Conservation (phyloP, 495 filamentous ascomycete genomes). For the Parmelia sp. region DNA sequence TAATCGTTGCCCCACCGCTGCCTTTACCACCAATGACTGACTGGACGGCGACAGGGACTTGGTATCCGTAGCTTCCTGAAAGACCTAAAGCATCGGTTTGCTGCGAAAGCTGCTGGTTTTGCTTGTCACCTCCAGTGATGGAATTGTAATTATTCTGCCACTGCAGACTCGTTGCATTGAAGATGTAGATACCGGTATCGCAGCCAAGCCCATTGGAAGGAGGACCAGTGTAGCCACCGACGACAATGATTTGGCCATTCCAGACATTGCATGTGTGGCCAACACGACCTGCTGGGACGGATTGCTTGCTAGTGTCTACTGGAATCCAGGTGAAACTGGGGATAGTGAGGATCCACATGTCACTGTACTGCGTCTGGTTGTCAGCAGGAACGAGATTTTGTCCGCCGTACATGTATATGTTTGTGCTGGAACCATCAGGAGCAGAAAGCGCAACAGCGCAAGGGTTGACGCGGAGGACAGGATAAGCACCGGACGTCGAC, state of each 20-base stretch:
- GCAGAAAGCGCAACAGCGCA: conserved; percentile 67
- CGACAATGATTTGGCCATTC: conserved; percentile 63
- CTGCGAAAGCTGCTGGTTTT: conserved; percentile 42
- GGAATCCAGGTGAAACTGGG: conserved; percentile 68
- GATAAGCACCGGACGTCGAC: conserved; percentile 54
- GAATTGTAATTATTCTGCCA: conserved; percentile 58
- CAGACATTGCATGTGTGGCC: conserved; percentile 65
- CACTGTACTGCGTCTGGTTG: conserved; percentile 58
- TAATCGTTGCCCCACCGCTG: conserved; percentile 59
- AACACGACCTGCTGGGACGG: conserved; percentile 54
- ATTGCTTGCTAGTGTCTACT: conserved; percentile 46
- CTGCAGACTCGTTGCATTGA: conserved; percentile 52
- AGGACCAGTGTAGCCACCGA: conserved; percentile 62
- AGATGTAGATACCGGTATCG: conserved; percentile 63
- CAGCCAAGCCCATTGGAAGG: conserved; percentile 47
- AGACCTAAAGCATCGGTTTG: conserved; percentile 40
- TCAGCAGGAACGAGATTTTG: conserved; percentile 59
- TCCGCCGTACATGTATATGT: conserved; percentile 71
- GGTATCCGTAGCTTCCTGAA: conserved; percentile 55
- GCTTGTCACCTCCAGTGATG: conserved; percentile 34
- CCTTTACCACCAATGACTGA: conserved; percentile 56
- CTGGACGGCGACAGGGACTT: conserved; percentile 55
- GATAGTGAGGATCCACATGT: conserved; percentile 74
- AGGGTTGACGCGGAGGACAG: conserved; percentile 63
- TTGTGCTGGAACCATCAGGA: conserved; percentile 62